These are phyloP conservation scores for Zoysia pacifica DNA, from an alignment of 176 grass and related monocot species.

Conservation along the genomic window DNA sequence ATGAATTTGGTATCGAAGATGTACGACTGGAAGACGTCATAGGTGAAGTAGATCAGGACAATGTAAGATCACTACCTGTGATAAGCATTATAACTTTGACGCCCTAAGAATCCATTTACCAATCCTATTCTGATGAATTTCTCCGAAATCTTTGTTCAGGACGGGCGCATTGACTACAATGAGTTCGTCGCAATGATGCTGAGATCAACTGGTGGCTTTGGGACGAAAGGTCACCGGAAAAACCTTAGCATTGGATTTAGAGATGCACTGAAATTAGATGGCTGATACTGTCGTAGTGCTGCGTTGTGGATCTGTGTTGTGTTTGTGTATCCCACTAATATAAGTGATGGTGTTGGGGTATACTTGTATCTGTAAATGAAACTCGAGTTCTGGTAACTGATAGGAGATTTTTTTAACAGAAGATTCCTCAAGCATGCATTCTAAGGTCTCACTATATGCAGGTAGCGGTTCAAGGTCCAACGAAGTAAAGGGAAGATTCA, in stretches of 20 bases:
- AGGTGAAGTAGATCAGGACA: slow-evolving; percentile 65
- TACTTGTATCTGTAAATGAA: slow-evolving; percentile 46
- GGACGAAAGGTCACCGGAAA: slow-evolving; percentile 44
- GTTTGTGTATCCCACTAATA: neutral
- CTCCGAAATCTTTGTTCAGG: slow-evolving; percentile 28
- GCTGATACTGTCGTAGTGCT: slow-evolving; percentile 42
- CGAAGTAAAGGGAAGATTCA: too few relatives aligned
- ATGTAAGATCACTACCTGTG: slow-evolving; percentile 28
- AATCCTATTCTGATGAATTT: neutral
- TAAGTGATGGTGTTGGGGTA: slow-evolving; percentile 26
- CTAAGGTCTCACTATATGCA: too few relatives aligned
- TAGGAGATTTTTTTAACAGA: too few relatives aligned
- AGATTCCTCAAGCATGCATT: too few relatives aligned
- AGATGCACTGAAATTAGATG: slow-evolving; percentile 47
- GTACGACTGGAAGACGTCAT: slow-evolving; percentile 62
- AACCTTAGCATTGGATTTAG: slow-evolving; percentile 56
- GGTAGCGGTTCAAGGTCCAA: too few relatives aligned
- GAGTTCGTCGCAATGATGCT: slow-evolving; percentile 70
- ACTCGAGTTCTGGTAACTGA: slow-evolving; percentile 11
- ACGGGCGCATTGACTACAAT: slow-evolving; percentile 67
- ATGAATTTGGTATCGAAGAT: slow-evolving; percentile 64
- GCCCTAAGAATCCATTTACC: neutral
- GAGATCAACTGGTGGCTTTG: slow-evolving; percentile 37
- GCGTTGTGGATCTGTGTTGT: slow-evolving; percentile 1
- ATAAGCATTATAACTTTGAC: neutral